These are phyloP conservation scores for Bothriochloa decipiens DNA, from an alignment of 176 grass and related monocot species.

Conservation along the genomic window DNA sequence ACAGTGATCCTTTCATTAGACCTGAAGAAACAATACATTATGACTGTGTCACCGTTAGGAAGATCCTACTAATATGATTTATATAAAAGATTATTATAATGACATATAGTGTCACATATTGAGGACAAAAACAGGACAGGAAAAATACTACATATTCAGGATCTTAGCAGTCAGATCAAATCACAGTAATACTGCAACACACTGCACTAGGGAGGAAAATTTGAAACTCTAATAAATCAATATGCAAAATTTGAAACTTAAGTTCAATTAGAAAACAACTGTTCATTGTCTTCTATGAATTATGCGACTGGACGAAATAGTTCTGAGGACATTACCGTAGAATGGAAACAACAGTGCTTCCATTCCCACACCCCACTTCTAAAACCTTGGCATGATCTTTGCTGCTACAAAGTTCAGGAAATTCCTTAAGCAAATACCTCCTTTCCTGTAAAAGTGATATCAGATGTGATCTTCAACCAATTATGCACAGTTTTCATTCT, in stretches of 20 bases:
- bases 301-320: conserved; percentile 2
- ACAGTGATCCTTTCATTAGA: conserved; percentile 64
- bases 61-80: conserved; percentile 10
- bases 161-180: not conserved
- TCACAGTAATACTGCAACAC: not conserved
- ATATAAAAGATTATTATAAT: not conserved
- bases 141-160: not conserved
- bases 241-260: not conserved
- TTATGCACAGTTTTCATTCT: not conserved
- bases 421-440: conserved; percentile 91
- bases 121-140: not conserved
- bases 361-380: conserved; percentile 93
- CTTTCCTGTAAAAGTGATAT: conserved; percentile 69
- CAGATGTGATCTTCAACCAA: conserved; percentile 19
- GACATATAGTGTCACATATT: conserved; percentile 1
- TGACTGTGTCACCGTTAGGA: conserved; percentile 15
- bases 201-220: not conserved
- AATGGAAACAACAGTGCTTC: conserved; percentile 69
- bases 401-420: conserved; percentile 68
- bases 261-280: not conserved
- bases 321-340: conserved; percentile 50
- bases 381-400: conserved; percentile 56
- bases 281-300: not conserved
- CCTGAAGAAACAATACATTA: conserved; percentile 59
- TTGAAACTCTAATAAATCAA: no score